Evolutionary conservation across 805 yeast species (phyloP).

Genomic region (Ogataea populi-albae): DNA sequence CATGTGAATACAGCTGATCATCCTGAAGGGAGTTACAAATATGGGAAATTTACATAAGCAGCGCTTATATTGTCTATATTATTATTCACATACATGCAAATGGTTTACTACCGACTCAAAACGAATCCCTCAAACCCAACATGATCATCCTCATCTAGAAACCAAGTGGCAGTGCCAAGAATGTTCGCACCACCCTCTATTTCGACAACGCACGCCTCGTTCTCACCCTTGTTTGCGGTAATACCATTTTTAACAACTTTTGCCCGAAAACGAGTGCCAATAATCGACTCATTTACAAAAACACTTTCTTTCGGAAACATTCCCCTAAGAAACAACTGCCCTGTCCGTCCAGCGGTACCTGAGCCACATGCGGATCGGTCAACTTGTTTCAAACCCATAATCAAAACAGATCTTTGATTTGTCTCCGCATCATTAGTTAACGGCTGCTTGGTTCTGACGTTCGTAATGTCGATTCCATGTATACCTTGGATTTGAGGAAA

Average conservation of each 20-base stretch:
- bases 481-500: slow-evolving; percentile 23
- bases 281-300: slow-evolving; percentile 26
- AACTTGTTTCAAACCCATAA: slow-evolving; percentile 26
- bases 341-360: slow-evolving; percentile 28
- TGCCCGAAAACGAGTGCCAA: slow-evolving; percentile 24
- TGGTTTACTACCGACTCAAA: slow-evolving; percentile 18
- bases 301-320: slow-evolving; percentile 3
- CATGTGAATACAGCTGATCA: no score
- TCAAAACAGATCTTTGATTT: slow-evolving; percentile 22
- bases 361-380: slow-evolving; percentile 32
- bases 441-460: slow-evolving; percentile 9
- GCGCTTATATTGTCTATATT: no score
- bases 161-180: slow-evolving; percentile 25
- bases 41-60: no score
- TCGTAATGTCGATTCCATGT: slow-evolving; percentile 23
- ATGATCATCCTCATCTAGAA: slow-evolving; percentile 21
- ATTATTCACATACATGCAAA: no score
- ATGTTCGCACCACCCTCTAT: slow-evolving; percentile 26
- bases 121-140: slow-evolving; percentile 22
- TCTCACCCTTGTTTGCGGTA: slow-evolving; percentile 17
- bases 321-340: slow-evolving; percentile 19
- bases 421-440: slow-evolving; percentile 11
- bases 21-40: no score
- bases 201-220: slow-evolving; percentile 23
- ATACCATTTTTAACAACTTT: slow-evolving; percentile 16